A percentile compares a stretch with the other conserved stretches of the same genome.
phyloP scores from a whole-genome alignment of 148 eudicot genomes.

The Chenopodium formosanum region DNA sequence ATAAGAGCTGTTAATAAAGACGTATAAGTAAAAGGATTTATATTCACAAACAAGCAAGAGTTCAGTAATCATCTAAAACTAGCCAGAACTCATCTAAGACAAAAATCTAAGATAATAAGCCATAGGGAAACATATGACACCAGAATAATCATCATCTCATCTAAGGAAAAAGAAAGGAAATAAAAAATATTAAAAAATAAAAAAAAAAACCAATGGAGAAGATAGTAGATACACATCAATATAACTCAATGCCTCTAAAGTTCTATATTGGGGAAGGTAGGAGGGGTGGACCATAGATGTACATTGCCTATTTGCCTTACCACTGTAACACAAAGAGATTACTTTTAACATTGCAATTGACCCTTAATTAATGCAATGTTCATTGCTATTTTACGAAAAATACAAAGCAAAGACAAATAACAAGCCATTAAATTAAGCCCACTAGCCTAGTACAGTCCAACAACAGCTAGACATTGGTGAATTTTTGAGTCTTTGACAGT shows the following conservation, averaged over 20 bases:
- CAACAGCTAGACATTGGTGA: background rate
- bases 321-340: background rate
- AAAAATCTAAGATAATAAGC: background rate
- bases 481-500: too few species aligned
- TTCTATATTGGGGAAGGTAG: background rate
- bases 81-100: background rate
- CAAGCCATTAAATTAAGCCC: background rate
- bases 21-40: background rate
- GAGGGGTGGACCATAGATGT: background rate
- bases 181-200: background rate
- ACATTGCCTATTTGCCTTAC: too few species aligned
- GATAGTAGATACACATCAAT: background rate
- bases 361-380: background rate
- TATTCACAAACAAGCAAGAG: background rate
- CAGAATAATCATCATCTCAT: background rate
- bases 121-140: background rate
- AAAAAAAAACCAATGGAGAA: background rate
- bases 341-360: background rate
- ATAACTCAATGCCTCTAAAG: background rate
- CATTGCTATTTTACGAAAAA: background rate
- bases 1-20: background rate
- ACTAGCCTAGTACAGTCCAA: background rate
- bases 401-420: background rate
- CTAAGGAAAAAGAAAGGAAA: background rate
- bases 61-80: background rate